phyloP scores from a whole-genome alignment of 495 filamentous ascomycete genomes.

The Xylaria sp. region DNA sequence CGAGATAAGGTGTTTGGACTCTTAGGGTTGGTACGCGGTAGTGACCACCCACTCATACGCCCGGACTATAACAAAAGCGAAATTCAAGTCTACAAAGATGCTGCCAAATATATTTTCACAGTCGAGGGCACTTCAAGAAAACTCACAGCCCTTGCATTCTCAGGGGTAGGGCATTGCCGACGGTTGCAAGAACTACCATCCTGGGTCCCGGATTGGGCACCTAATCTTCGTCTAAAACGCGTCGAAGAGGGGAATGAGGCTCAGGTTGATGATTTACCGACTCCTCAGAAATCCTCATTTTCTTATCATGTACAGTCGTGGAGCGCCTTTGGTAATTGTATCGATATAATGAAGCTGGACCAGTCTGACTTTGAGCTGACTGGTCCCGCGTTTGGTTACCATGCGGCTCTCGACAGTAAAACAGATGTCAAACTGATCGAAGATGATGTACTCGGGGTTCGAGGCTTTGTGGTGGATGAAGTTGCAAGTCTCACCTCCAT shows the following conservation, averaged over 20 bases:
- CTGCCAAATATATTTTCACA: conserved; percentile 21
- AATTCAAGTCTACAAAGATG: conserved; percentile 20
- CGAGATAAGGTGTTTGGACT: conserved; percentile 24
- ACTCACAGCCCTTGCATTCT: conserved; percentile 15
- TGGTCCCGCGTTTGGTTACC: conserved; percentile 14
- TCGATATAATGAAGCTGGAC: conserved; percentile 12
- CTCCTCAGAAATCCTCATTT: neutral
- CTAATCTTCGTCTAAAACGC: conserved; percentile 12
- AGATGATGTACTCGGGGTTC: conserved; percentile 49
- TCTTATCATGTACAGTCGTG: conserved; percentile 13
- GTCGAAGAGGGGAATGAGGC: neutral
- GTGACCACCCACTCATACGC: conserved; percentile 16
- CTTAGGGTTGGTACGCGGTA: conserved; percentile 14
- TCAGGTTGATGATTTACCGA: neutral
- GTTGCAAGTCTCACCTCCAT: conserved; percentile 44
- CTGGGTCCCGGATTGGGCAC: conserved; percentile 27
- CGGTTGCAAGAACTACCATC: conserved; percentile 20
- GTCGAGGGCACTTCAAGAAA: conserved; percentile 21
- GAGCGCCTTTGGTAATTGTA: conserved; percentile 17
- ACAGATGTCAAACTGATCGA: conserved; percentile 24
- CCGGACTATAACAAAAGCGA: conserved; percentile 23
- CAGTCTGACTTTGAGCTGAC: conserved; percentile 10
- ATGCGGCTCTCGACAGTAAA: conserved; percentile 14
- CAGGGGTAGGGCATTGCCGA: conserved; percentile 21
- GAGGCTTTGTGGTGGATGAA: conserved; percentile 34